Evolutionary conservation across 139 green algal genomes (phyloP), one percentile per base, ranked within the genome.

Genomic region (Mychonastes homosphaera): DNA sequence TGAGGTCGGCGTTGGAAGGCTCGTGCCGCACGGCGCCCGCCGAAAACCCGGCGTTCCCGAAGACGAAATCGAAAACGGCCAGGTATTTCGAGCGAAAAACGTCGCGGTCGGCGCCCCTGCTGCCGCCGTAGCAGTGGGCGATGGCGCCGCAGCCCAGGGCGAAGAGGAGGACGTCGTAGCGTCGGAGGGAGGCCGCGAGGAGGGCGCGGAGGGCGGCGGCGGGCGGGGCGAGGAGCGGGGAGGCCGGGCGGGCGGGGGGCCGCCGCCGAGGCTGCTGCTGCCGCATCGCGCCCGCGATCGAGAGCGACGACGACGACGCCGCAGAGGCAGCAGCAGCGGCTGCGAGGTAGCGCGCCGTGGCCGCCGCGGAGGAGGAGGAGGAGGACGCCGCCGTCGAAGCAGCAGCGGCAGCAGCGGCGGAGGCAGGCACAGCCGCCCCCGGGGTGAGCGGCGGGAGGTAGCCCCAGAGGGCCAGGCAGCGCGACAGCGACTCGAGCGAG

Each of bases 41-140:
- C 6, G 28, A 27, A 28, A 24, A 15, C 10, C 79, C 81, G 23
- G 56, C 64, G 67, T 79, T 89, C 48, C 90, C 90, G 56, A 97
- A 86, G 4, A 96, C 65, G 58, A 89, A 93, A 64, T 97, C 90
- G 23, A 97, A 77, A 9, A 95, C 82, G 48, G 86, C 87, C 6
- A 95, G 77, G 71, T 97, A 97, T 70, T 93, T 94, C 64, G 53
- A 79, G 21, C 30, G 13, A 8, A 59, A 52, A 16, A 52, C 44
- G 19, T 27, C 44, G 19, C 58, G 29, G 34, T 58, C 23, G 24
- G n/a, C 45, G n/a, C 76, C 81, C 13, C 55, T 55, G 23, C 51
- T 39, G 58, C 72, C 78, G 39, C 53, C 74, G 73, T 95, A 95
- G 76, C 87, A 95, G 73, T 95, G 84, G 71, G 84, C 82, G 76